Conservation (phyloP, 73 alveolate genomes). For the Tetrahymena thermophila region DNA sequence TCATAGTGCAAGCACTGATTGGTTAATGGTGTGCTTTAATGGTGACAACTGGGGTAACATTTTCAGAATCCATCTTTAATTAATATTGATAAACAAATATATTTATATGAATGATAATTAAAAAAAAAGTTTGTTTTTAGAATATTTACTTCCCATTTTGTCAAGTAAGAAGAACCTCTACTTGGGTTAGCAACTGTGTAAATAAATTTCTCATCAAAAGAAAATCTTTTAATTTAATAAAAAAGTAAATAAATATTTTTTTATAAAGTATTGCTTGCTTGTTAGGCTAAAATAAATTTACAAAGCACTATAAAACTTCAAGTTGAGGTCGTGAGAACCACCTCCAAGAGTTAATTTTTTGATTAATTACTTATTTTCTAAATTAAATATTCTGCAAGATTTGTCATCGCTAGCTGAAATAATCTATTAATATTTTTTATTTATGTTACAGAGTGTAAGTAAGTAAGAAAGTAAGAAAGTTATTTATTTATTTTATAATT, state of each 20-base stretch:
- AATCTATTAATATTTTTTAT: background rate
- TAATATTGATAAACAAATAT: background rate
- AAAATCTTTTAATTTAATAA: background rate
- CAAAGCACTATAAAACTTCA: background rate
- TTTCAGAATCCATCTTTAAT: background rate
- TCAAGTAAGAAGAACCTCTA: background rate
- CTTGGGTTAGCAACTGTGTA: background rate
- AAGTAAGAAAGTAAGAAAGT: too few species aligned
- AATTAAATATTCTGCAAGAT: background rate
- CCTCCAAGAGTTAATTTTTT: background rate
- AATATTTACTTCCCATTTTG: background rate
- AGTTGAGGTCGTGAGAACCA: background rate
- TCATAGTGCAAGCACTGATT: background rate
- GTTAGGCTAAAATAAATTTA: too few species aligned
- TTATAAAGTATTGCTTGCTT: background rate
- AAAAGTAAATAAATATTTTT: background rate
- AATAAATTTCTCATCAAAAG: background rate
- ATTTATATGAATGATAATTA: background rate
- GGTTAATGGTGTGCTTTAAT: background rate
- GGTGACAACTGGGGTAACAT: background rate
- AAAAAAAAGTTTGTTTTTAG: background rate
- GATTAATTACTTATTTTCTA: background rate
- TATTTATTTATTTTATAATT: too few species aligned
- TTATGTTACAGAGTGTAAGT: too few species aligned
- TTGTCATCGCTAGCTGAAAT: background rate